Percentiles rank a stretch among this genome's conserved stretches.
These are phyloP conservation scores for Pseudohyphozyma bogoriensis DNA, from an alignment of 768 basidiomycete species.

Conservation along the genomic window DNA sequence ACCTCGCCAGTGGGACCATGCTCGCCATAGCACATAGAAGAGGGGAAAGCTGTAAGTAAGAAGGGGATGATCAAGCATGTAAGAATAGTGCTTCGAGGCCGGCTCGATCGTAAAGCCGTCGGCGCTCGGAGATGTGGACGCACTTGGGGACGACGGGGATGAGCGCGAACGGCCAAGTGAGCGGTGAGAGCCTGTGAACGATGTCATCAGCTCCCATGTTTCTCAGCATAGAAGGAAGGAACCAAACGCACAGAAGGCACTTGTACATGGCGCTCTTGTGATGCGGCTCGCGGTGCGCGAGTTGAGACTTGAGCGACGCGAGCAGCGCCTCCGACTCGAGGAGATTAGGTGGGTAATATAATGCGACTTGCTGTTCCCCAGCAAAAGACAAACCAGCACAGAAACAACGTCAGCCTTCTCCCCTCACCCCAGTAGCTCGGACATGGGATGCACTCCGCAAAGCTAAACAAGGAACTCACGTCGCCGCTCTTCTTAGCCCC, in stretches of 20 bases:
- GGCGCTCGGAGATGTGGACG: not conserved
- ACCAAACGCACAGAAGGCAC: slow-evolving; percentile 18
- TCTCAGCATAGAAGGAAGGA: too few species aligned
- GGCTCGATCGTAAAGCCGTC: too few species aligned
- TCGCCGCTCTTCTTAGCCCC: not conserved
- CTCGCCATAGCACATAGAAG: slow-evolving; percentile 41
- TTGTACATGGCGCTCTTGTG: slow-evolving; percentile 6
- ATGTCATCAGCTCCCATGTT: not conserved
- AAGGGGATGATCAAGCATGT: not conserved
- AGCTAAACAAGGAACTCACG: not conserved
- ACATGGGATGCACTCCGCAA: not conserved
- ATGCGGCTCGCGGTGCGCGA: slow-evolving; percentile 15
- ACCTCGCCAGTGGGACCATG: slow-evolving; percentile 34
- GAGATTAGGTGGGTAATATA: slow-evolving; percentile 5
- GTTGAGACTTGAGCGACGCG: slow-evolving; percentile 4
- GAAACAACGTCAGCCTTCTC: too few species aligned
- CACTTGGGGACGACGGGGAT: slow-evolving; percentile 40
- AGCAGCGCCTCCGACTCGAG: not conserved
- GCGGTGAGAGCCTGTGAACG: slow-evolving; percentile 27
- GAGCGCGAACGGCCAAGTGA: slow-evolving; percentile 38
- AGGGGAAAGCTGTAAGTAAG: slow-evolving; percentile 27
- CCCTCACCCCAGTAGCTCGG: too few species aligned
- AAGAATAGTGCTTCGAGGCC: too few species aligned
- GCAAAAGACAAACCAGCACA: not conserved
- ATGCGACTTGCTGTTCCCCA: slow-evolving; percentile 32